Conservation (phyloP, 768 basidiomycete genomes). For the Kwoniella mangroviensis region DNA sequence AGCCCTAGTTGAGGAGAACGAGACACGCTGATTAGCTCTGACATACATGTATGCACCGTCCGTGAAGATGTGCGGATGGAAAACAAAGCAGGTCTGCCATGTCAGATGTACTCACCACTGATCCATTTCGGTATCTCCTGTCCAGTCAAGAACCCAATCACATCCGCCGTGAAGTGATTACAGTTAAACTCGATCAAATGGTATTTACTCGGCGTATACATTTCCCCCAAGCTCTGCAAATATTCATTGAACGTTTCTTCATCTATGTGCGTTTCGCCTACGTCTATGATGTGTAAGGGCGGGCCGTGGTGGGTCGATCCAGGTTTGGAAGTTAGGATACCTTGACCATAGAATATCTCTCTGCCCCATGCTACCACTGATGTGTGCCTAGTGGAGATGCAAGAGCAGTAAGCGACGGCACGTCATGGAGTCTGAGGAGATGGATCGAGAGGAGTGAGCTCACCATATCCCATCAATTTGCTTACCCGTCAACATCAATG, state of each 20-base stretch:
- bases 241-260: constrained; percentile 86
- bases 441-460: constrained; percentile 34
- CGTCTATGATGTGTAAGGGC: constrained; percentile 48
- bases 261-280: constrained; percentile 64
- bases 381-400: constrained; percentile 72
- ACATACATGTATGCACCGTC: not conserved
- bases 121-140: constrained; percentile 79
- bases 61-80: not conserved
- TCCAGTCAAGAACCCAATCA: constrained; percentile 83
- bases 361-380: constrained; percentile 84
- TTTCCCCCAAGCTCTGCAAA: constrained; percentile 70
- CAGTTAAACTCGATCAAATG: constrained; percentile 81
- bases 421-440: too few species aligned
- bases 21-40: not conserved
- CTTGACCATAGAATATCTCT: constrained; percentile 89
- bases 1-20: constrained; percentile 39
- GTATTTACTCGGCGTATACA: constrained; percentile 85
- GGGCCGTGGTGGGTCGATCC: constrained; percentile 71
- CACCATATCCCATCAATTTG: constrained; percentile 95
- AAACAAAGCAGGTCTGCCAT: not conserved
- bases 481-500: constrained; percentile 77
- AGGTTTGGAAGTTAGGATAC: constrained; percentile 72
- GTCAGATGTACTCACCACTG: constrained; percentile 64
- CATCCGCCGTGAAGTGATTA: constrained; percentile 91
- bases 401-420: too few species aligned